These are phyloP conservation scores for Penicillium subrubescens DNA, from an alignment of 495 filamentous ascomycete genomes.

Conservation along the genomic window DNA sequence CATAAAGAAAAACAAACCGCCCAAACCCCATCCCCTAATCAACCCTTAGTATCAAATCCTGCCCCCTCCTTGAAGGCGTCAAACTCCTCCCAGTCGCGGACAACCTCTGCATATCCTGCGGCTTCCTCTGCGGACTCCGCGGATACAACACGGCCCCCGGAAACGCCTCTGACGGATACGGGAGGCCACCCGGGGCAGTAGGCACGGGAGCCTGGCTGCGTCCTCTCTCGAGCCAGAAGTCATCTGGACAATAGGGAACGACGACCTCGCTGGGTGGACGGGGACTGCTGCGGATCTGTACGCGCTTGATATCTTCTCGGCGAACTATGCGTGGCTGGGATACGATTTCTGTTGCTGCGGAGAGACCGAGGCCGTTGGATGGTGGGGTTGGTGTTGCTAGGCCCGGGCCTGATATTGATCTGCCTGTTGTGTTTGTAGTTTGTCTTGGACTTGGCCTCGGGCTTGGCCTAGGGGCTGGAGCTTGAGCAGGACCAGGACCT, in stretches of 20 bases:
- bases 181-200: constrained; percentile 8
- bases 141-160: constrained; percentile 23
- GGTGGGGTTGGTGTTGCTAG: constrained; percentile 6
- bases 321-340: constrained; percentile 39
- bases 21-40: constrained; percentile 24
- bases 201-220: background rate
- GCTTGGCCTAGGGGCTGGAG: background rate
- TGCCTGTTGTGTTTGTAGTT: background rate
- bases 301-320: constrained; percentile 40
- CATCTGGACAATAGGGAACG: constrained; percentile 37
- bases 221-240: constrained; percentile 34
- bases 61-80: constrained; percentile 38
- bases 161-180: constrained; percentile 27
- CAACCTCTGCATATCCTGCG: constrained; percentile 16
- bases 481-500: background rate
- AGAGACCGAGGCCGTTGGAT: constrained; percentile 13
- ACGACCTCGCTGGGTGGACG: constrained; percentile 29
- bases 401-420: background rate
- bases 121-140: constrained; percentile 22
- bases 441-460: background rate
- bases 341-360: constrained; percentile 31
- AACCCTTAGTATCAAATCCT: constrained; percentile 42
- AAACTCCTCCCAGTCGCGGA: constrained; percentile 38
- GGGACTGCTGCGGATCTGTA: constrained; percentile 36
- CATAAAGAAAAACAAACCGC: background rate